phyloP scores from a whole-genome alignment of 2,329 filamentous ascomycete species.

The Calonectria ilicicola region DNA sequence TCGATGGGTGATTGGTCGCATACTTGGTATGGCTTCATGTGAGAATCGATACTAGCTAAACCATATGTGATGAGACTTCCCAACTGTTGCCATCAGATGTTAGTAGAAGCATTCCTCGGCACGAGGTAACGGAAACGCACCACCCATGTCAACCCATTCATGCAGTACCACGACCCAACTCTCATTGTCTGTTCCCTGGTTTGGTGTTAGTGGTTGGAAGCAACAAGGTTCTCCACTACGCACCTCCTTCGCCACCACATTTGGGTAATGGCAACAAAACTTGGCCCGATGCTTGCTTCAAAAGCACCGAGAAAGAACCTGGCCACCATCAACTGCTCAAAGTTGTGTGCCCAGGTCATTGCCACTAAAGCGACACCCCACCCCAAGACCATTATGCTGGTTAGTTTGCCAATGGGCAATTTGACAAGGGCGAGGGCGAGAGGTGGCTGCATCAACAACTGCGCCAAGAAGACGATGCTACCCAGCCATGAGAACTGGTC shows the following conservation, averaged over 20 bases:
- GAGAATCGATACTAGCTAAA: slow-evolving; percentile 66
- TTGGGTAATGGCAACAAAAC: slow-evolving; percentile 68
- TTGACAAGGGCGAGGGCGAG: slow-evolving; percentile 70
- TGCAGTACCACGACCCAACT: slow-evolving; percentile 70
- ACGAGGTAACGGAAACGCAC: slow-evolving; percentile 38
- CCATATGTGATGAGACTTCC: slow-evolving; percentile 69
- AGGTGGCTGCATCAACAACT: slow-evolving; percentile 68
- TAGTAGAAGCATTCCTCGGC: neutral
- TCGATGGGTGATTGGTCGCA: neutral
- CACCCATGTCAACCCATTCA: slow-evolving; percentile 70
- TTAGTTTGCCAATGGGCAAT: slow-evolving; percentile 71
- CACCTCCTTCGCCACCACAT: slow-evolving; percentile 71
- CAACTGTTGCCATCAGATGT: slow-evolving; percentile 44
- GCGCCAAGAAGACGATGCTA: slow-evolving; percentile 70
- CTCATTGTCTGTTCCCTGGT: slow-evolving; percentile 66
- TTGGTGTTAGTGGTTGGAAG: slow-evolving; percentile 15
- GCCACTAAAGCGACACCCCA: slow-evolving; percentile 65
- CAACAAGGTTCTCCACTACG: neutral
- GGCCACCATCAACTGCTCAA: slow-evolving; percentile 61
- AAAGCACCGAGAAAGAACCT: slow-evolving; percentile 70
- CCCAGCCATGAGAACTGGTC: slow-evolving; percentile 72
- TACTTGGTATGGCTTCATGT: slow-evolving; percentile 61
- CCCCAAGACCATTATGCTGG: slow-evolving; percentile 65
- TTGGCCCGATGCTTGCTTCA: slow-evolving; percentile 61
- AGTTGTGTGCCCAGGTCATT: slow-evolving; percentile 65